These are phyloP conservation scores for Ustilago nuda DNA, from an alignment of 1,284 basidiomycete species.

Conservation along the genomic window DNA sequence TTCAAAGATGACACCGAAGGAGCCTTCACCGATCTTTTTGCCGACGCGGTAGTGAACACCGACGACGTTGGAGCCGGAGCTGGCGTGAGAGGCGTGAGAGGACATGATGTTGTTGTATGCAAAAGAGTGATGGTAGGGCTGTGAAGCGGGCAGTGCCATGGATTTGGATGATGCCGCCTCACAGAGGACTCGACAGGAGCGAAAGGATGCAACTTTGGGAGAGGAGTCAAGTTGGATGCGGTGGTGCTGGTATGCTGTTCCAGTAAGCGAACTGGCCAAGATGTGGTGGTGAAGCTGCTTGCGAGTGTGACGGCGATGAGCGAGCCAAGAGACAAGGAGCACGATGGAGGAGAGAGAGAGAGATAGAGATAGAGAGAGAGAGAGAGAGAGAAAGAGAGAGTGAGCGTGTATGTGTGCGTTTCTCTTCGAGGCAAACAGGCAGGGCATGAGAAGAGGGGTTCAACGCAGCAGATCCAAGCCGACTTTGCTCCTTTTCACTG, in stretches of 20 bases:
- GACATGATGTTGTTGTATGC: conserved; percentile 59
- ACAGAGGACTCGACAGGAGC: neutral
- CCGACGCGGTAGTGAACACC: conserved; percentile 84
- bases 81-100: conserved; percentile 60
- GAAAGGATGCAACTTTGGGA: neutral
- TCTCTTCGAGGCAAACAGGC: neutral
- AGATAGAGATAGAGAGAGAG: neutral
- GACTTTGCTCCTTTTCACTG: too few relatives aligned
- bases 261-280: neutral
- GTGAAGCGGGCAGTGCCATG: conserved; percentile 36
- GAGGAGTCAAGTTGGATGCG: neutral
- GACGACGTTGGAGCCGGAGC: conserved; percentile 68
- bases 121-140: conserved; percentile 47
- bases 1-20: conserved; percentile 97
- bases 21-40: conserved; percentile 76
- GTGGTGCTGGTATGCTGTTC: conserved; percentile 2
- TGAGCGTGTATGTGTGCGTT: neutral
- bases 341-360: conserved; percentile 7
- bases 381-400: conserved; percentile 4
- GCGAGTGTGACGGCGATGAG: neutral
- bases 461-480: conserved; percentile 16
- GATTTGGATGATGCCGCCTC: conserved; percentile 1
- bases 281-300: neutral
- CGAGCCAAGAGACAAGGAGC: conserved; percentile 3
- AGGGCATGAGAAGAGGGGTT: conserved; percentile 27